These are phyloP conservation scores for Epithele typhae DNA, from an alignment of 768 basidiomycete genomes.

Conservation along the genomic window DNA sequence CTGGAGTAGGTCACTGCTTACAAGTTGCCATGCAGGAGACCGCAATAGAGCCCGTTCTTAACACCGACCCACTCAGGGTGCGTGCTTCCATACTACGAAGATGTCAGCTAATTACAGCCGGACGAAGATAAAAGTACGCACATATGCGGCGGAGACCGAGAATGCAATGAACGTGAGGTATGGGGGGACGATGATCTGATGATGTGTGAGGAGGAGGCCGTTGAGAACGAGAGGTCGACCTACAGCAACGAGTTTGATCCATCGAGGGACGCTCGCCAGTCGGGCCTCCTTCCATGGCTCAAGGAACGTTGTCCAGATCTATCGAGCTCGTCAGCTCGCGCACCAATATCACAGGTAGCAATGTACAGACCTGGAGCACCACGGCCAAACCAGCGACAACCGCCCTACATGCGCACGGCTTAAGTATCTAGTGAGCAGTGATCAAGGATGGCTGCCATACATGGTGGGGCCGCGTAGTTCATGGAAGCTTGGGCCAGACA, in stretches of 20 bases:
- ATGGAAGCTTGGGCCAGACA: constrained; percentile 51
- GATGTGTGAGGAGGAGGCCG: constrained; percentile 2
- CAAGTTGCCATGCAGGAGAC: constrained; percentile 10
- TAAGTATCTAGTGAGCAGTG: not conserved
- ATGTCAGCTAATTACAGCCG: not conserved
- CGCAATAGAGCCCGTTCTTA: constrained; percentile 48
- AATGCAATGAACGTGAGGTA: constrained; percentile 42
- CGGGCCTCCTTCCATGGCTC: constrained; percentile 17
- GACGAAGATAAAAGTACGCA: not conserved
- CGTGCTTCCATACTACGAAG: constrained; percentile 5
- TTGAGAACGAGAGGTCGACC: not conserved
- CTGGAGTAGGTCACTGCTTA: not conserved
- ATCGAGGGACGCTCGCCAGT: constrained; percentile 20
- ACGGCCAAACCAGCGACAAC: constrained; percentile 36
- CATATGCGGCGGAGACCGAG: constrained; percentile 29
- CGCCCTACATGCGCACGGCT: constrained; percentile 28
- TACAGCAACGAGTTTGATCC: constrained; percentile 25
- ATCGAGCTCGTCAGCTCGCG: not conserved
- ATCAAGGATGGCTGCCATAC: constrained; percentile 44
- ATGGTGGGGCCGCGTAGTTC: constrained; percentile 48
- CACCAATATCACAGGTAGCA: not conserved
- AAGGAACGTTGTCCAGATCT: constrained; percentile 37
- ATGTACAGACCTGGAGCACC: constrained; percentile 35
- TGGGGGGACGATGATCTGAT: constrained; percentile 33
- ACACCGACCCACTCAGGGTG: constrained; percentile 23